phyloP scores from a whole-genome alignment of 2,329 filamentous ascomycete genomes.

The Geosmithia putterillii region DNA sequence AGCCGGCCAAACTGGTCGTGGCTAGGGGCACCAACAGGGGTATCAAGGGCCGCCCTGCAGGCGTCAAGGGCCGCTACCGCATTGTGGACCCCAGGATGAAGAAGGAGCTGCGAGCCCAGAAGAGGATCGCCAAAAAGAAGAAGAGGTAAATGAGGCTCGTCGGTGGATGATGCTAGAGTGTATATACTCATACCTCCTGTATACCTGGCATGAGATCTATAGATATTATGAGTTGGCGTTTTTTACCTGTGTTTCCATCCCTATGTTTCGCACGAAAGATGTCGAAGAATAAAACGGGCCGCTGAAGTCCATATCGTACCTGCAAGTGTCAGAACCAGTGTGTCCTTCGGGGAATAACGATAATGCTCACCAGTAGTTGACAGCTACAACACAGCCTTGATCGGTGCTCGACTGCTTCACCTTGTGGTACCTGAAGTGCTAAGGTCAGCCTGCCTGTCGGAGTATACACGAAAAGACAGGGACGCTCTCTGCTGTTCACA shows the following conservation, averaged over 20 bases:
- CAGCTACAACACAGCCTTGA: slow-evolving; percentile 63
- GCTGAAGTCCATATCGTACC: slow-evolving; percentile 71
- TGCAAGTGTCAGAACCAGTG: slow-evolving; percentile 14
- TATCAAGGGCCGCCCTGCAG: slow-evolving; percentile 74
- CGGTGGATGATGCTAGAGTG: not conserved
- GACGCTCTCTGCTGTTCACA: slow-evolving; percentile 7
- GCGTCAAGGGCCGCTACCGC: slow-evolving; percentile 93
- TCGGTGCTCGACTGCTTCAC: slow-evolving; percentile 61
- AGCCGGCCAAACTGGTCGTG: slow-evolving; percentile 77
- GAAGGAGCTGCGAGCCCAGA: slow-evolving; percentile 86
- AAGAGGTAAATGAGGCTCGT: slow-evolving; percentile 22
- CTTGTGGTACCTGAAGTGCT: slow-evolving; percentile 54
- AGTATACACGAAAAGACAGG: not conserved
- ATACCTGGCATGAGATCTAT: not conserved
- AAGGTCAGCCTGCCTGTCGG: not conserved
- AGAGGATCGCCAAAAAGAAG: slow-evolving; percentile 64
- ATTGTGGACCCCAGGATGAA: slow-evolving; percentile 93
- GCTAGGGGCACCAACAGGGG: slow-evolving; percentile 76
- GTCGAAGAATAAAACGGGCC: slow-evolving; percentile 54
- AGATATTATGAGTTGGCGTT: not conserved
- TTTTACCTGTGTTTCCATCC: slow-evolving; percentile 4
- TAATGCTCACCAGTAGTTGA: slow-evolving; percentile 64
- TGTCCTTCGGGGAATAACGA: not conserved
- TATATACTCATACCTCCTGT: slow-evolving; percentile 3
- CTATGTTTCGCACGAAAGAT: slow-evolving; percentile 37